Evolutionary conservation across 495 filamentous ascomycete genomes (phyloP).

Genomic region (Podospora pseudocomata): DNA sequence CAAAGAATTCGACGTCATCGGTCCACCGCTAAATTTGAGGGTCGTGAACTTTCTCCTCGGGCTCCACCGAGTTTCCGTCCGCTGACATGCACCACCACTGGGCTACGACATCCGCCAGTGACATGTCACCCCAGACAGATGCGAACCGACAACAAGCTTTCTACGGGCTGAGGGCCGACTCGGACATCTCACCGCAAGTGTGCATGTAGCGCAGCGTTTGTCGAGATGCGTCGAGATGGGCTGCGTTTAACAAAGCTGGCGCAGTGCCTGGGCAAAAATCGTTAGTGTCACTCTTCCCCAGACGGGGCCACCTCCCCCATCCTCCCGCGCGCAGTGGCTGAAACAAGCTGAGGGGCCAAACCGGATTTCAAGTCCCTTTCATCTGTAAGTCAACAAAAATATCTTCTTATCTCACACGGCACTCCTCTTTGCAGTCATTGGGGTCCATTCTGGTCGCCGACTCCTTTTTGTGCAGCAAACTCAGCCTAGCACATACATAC

Average conservation of each 20-base stretch:
- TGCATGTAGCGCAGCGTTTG: not conserved
- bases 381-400: not conserved
- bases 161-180: not conserved
- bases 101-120: no score
- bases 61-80: not conserved
- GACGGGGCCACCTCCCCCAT: not conserved
- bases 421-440: not conserved
- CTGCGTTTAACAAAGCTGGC: not conserved
- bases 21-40: not conserved
- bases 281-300: not conserved
- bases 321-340: not conserved
- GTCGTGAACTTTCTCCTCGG: not conserved
- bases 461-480: not conserved
- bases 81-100: no score
- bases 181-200: not conserved
- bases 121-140: no score
- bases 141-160: no score
- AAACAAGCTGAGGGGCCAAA: not conserved
- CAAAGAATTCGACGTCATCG: not conserved
- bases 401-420: not conserved
- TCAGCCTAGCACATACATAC: no score
- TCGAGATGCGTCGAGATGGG: not conserved
- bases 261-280: not conserved
- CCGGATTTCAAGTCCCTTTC: not conserved
- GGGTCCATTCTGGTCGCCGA: not conserved